A percentile compares a stretch with the other conserved stretches of the same genome.
Conservation (phyloP, 2,329 filamentous ascomycete genomes). For the Microdochium trichocladiopsis region DNA sequence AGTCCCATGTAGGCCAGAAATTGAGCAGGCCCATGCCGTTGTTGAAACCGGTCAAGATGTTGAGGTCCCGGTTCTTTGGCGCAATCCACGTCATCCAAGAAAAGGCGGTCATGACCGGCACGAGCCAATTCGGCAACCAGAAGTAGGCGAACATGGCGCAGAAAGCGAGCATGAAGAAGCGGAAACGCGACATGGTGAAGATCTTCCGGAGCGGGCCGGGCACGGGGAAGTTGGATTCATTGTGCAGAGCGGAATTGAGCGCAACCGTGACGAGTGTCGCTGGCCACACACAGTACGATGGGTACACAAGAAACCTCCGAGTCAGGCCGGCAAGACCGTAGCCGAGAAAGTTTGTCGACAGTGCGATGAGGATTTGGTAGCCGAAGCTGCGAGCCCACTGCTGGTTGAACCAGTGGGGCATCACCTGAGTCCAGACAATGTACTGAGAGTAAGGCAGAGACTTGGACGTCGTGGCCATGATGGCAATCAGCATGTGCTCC, state of each 20-base stretch:
- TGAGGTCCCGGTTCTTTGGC: constrained; percentile 16
- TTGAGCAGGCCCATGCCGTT: constrained; percentile 24
- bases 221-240: constrained; percentile 22
- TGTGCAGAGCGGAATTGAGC: constrained; percentile 36
- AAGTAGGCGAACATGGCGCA: constrained; percentile 38
- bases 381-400: constrained; percentile 33
- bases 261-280: constrained; percentile 33
- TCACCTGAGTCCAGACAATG: constrained; percentile 38
- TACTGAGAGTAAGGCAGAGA: constrained; percentile 37
- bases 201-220: constrained; percentile 29
- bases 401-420: constrained; percentile 41
- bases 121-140: constrained; percentile 39
- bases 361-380: constrained; percentile 40
- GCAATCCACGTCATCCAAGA: constrained; percentile 45
- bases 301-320: constrained; percentile 15
- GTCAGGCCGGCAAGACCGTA: constrained; percentile 41
- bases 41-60: constrained; percentile 14
- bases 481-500: constrained; percentile 48
- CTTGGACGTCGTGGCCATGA: constrained; percentile 52
- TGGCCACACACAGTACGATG: constrained; percentile 31
- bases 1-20: constrained; percentile 31
- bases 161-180: constrained; percentile 34
- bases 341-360: constrained; percentile 45
- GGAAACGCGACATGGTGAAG: constrained; percentile 31
- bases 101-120: constrained; percentile 33